Conservation (phyloP, 805 yeast species). For the Yueomyces sp. region DNA sequence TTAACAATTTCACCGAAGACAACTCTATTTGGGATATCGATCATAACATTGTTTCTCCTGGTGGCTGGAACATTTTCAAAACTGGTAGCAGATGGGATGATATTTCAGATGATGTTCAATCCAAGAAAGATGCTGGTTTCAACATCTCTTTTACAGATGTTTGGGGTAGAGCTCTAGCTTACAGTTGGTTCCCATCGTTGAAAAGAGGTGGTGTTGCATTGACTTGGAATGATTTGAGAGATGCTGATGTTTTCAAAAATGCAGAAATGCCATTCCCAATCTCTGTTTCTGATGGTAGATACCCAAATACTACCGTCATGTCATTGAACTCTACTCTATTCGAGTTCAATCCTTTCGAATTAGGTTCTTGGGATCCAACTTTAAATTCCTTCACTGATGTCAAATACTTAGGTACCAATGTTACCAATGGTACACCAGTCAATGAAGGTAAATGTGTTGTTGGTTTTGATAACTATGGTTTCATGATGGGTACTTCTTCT, state of each 20-base stretch:
- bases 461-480: slow-evolving; percentile 76
- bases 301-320: slow-evolving; percentile 45
- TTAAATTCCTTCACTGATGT: slow-evolving; percentile 51
- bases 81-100: slow-evolving; percentile 41
- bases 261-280: slow-evolving; percentile 66
- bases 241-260: slow-evolving; percentile 44
- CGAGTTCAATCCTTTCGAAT: slow-evolving; percentile 50
- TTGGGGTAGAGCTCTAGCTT: slow-evolving; percentile 68
- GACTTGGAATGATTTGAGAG: slow-evolving; percentile 44
- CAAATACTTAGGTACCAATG: slow-evolving; percentile 56
- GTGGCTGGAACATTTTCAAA: slow-evolving; percentile 43
- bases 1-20: slow-evolving; percentile 25
- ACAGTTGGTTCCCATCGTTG: slow-evolving; percentile 53
- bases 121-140: slow-evolving; percentile 51
- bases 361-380: slow-evolving; percentile 84
- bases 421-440: slow-evolving; percentile 44
- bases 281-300: slow-evolving; percentile 49
- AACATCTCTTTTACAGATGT: slow-evolving; percentile 56
- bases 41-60: slow-evolving; percentile 46
- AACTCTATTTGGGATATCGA: slow-evolving; percentile 56
- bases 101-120: slow-evolving; percentile 38
- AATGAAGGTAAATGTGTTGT: slow-evolving; percentile 37
- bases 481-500: slow-evolving; percentile 71
- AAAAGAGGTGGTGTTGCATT: slow-evolving; percentile 52
- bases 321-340: slow-evolving; percentile 56